Base-by-base conservation (phyloP, 495 filamentous ascomycete species). In the Ramalina intermedia region DNA sequence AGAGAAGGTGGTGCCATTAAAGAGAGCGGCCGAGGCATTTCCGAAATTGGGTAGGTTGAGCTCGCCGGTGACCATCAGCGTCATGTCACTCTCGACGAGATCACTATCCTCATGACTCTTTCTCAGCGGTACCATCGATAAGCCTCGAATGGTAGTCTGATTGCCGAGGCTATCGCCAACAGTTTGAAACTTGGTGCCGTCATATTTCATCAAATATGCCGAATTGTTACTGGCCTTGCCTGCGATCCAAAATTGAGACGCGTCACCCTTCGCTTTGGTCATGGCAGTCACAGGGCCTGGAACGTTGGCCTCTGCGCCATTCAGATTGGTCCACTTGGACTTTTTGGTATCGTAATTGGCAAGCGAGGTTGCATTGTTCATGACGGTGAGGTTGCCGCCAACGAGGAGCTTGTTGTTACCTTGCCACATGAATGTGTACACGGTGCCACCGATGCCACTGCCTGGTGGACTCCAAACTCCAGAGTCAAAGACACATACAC, bases 1-100 rank as follows among this genome's bases (percentile, higher is more conserved):
- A 21, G 67, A 67, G 57, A 93, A 75, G 11, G 64, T 69, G 4
- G 76, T 85, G 53, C 91, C 90, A 55, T 96, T 82, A 63, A 79
- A 98, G 37, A 95, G 66, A 4, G 78, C 91, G 1, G 84, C 88
- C n/a, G 89, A 94, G 12, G 81, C 85, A 55, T 78, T 79, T 52
- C 90, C 90, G 61, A 87, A 93, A 43, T 64, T 63, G 0, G 83
- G 78, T 29, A 96, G 69, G 44, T 75, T 69, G 48, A 98, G 75
- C 43, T 82, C 74, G 26, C 91, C 91, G 45, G 86, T 82, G 40
- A 95, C 63, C 49, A 99, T 69, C n/a, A 99, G 76, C 1, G 74
- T 70, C 59, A 91, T 74, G 43, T 79, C 67, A 13, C 72, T 64
- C 35, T 76, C 67, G 20, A 96, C 54, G n/a, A 84, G 63, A 41